Evolutionary conservation across 23 red algal genomes (phyloP).

Genomic region (Chondrus crispus): DNA sequence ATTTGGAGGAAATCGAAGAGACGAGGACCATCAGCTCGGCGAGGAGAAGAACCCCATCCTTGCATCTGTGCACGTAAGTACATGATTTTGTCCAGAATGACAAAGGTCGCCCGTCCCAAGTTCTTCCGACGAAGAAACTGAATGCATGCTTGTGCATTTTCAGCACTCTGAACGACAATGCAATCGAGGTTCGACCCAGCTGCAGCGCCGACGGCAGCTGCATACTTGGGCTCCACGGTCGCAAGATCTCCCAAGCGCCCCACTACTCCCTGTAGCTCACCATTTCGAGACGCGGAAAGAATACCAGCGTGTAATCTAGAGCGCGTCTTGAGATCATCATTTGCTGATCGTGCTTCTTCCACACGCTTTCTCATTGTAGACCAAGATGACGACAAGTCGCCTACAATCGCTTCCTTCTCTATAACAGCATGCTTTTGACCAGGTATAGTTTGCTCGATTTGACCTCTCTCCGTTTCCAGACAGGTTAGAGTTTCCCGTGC

Average conservation of each 20-base stretch:
- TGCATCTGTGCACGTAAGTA: constrained; percentile 71
- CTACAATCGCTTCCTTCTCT: not conserved
- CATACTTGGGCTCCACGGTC: constrained; percentile 49
- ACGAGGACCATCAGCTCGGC: constrained; percentile 41
- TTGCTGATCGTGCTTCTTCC: constrained; percentile 63
- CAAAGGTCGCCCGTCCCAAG: constrained; percentile 87
- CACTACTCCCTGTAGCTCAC: constrained; percentile 68
- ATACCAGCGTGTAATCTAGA: constrained; percentile 33
- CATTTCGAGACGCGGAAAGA: constrained; percentile 42
- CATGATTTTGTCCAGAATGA: constrained; percentile 90
- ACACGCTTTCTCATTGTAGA: constrained; percentile 2
- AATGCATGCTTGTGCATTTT: constrained; percentile 90
- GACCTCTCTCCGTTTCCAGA: not conserved
- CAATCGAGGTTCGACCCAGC: constrained; percentile 76
- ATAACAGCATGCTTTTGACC: not conserved
- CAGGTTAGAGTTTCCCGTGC: not conserved
- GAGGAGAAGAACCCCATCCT: constrained; percentile 7
- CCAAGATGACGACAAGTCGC: not conserved
- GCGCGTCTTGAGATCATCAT: constrained; percentile 26
- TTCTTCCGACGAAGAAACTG: constrained; percentile 71
- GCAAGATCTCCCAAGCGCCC: constrained; percentile 87
- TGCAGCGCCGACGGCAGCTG: constrained; percentile 65
- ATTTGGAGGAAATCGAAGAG: constrained; percentile 73
- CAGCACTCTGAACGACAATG: constrained; percentile 80
- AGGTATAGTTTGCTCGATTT: not conserved